phyloP scores from a whole-genome alignment of 257 asterid genomes.

The Solanum infundibuliforme region DNA sequence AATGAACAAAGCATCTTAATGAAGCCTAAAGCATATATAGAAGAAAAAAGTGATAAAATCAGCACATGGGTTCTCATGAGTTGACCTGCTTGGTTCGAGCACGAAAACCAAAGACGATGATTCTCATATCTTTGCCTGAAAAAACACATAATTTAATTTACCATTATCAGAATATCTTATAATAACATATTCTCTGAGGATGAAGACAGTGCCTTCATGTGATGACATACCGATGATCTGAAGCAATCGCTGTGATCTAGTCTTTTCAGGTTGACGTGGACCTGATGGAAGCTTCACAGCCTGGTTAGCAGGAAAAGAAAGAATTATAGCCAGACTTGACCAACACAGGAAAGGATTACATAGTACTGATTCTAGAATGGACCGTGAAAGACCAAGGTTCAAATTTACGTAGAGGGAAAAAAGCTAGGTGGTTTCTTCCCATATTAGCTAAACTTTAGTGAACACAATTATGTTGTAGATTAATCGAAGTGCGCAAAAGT shows the following conservation, averaged over 20 bases:
- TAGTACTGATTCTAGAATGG: background rate
- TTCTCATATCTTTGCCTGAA: constrained; percentile 97
- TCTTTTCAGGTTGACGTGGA: constrained; percentile 59
- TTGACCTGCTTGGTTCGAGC: constrained; percentile 91
- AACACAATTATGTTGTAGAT: background rate
- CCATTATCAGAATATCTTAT: background rate
- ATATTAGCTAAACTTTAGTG: background rate
- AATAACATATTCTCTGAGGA: background rate
- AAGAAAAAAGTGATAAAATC: constrained; percentile 7
- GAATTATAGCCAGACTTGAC: background rate
- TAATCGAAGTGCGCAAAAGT: background rate
- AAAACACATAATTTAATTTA: background rate
- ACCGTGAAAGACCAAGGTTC: background rate
- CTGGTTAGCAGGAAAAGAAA: constrained; percentile 33
- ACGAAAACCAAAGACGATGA: constrained; percentile 83
- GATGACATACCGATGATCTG: constrained; percentile 75
- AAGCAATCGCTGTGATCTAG: constrained; percentile 70
- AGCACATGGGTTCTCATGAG: constrained; percentile 10
- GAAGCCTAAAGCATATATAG: background rate
- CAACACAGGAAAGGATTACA: background rate
- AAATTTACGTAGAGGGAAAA: background rate
- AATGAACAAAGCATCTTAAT: background rate
- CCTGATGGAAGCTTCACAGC: constrained; percentile 53
- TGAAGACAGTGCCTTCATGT: background rate
- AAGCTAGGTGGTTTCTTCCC: background rate